Percentiles rank a stretch among this genome's conserved stretches.
These are phyloP conservation scores for Fusarium duplospermum DNA, from an alignment of 2,329 filamentous ascomycete species.

Conservation along the genomic window DNA sequence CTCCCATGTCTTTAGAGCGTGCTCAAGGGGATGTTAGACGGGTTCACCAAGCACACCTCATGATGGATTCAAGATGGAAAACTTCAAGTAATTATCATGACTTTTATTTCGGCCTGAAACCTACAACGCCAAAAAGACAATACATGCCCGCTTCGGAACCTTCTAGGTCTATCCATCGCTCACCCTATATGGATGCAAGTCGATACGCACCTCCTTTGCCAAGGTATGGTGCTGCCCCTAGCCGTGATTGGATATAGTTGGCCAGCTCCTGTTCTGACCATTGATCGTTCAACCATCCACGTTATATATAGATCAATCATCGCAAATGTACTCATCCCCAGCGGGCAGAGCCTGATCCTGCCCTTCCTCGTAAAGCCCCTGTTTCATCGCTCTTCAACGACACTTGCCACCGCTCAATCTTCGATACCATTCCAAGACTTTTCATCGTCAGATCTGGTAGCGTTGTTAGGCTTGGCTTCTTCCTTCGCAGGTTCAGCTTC, in stretches of 20 bases:
- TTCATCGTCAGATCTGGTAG: slow-evolving; percentile 51
- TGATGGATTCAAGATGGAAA: neutral
- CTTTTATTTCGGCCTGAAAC: slow-evolving; percentile 8
- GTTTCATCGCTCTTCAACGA: neutral
- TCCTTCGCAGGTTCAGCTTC: neutral
- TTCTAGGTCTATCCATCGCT: slow-evolving; percentile 29
- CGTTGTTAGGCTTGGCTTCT: slow-evolving; percentile 21
- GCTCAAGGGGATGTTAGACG: neutral
- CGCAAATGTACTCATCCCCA: neutral
- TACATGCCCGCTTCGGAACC: slow-evolving; percentile 23
- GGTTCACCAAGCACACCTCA: neutral
- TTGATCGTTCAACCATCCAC: neutral
- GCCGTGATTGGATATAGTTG: neutral
- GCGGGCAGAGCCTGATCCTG: neutral
- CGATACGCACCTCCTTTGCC: neutral
- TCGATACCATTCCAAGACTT: slow-evolving; percentile 58
- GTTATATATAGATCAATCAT: slow-evolving; percentile 1
- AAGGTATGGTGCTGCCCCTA: neutral
- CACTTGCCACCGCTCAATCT: slow-evolving; percentile 42
- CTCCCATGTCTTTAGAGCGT: neutral
- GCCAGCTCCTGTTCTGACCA: neutral
- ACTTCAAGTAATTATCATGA: slow-evolving; percentile 2
- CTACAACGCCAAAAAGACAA: slow-evolving; percentile 26
- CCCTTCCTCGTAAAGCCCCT: neutral
- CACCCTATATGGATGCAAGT: slow-evolving; percentile 3